Evolutionary conservation across 371 early-diverging fungal species (phyloP).

Genomic region (Lichtheimia ramosa): DNA sequence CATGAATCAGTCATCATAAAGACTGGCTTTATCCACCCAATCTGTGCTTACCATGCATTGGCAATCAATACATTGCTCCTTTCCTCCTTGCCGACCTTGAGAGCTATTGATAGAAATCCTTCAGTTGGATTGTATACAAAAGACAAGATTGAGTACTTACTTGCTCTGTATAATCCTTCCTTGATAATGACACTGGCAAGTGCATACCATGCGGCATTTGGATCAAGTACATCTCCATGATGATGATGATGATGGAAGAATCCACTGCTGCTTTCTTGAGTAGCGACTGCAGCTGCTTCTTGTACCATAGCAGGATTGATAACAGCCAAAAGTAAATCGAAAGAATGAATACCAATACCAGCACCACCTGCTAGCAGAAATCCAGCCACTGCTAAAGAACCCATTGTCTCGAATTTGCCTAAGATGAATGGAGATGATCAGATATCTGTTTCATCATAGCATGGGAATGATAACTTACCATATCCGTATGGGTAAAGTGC

Average conservation of each 20-base stretch:
- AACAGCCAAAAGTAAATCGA: conserved; percentile 48
- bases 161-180: conserved; percentile 66
- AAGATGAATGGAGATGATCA: not conserved
- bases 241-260: conserved; percentile 36
- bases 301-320: conserved; percentile 14
- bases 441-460: not conserved
- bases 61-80: conserved; percentile 68
- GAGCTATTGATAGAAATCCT: conserved; percentile 27
- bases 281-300: conserved; percentile 6
- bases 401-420: conserved; percentile 74
- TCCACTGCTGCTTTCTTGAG: not conserved
- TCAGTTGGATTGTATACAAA: not conserved
- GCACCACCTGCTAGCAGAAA: conserved; percentile 61
- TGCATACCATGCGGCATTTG: conserved; percentile 78
- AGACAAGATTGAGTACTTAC: conserved; percentile 19
- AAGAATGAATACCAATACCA: conserved; percentile 68
- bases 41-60: conserved; percentile 58
- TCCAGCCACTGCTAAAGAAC: conserved; percentile 65
- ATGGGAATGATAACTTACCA: conserved; percentile 33
- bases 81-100: conserved; percentile 61
- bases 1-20: too few relatives aligned
- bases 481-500: conserved; percentile 65
- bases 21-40: too few relatives aligned
- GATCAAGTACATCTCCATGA: conserved; percentile 44
- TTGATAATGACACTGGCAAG: conserved; percentile 63